phyloP scores from a whole-genome alignment of 1,284 basidiomycete species.

The Tranzscheliella williamsii region DNA sequence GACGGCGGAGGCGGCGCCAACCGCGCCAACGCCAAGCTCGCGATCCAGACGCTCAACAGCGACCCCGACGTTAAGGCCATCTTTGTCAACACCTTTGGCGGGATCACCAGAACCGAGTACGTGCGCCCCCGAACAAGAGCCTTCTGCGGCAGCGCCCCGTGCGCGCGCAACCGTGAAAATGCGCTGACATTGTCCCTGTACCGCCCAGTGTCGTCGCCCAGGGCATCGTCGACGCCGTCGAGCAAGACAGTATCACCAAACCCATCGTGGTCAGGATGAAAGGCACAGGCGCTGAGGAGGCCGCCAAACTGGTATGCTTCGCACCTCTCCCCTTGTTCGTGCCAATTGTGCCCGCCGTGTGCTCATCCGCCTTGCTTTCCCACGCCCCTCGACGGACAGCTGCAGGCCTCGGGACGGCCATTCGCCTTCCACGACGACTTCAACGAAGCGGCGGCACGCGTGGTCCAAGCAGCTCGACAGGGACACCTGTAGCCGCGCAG shows the following conservation, averaged over 20 bases:
- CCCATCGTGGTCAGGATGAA: conserved; percentile 46
- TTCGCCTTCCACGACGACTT: conserved; percentile 47
- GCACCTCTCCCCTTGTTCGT: neutral
- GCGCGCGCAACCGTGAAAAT: too few relatives aligned
- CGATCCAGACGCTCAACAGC: conserved; percentile 44
- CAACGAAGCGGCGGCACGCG: conserved; percentile 39
- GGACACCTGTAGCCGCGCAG: conserved; percentile 16
- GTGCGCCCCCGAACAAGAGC: neutral
- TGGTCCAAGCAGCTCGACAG: conserved; percentile 35
- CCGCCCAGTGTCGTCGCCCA: conserved; percentile 31
- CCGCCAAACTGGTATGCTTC: conserved; percentile 18
- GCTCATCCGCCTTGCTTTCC: neutral
- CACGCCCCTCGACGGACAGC: neutral
- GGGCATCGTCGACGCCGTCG: conserved; percentile 44
- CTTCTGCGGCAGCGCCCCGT: too few relatives aligned
- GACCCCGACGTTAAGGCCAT: conserved; percentile 44
- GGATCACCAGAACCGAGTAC: conserved; percentile 41
- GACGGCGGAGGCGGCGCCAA: conserved; percentile 51
- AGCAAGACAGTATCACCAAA: conserved; percentile 39
- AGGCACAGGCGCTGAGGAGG: conserved; percentile 43
- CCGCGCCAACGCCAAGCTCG: conserved; percentile 34
- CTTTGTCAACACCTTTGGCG: conserved; percentile 50
- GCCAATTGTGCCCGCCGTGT: neutral
- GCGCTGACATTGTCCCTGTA: neutral
- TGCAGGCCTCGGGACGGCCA: conserved; percentile 21